phyloP scores from a whole-genome alignment of 495 filamentous ascomycete genomes.

The Neurospora intermedia region DNA sequence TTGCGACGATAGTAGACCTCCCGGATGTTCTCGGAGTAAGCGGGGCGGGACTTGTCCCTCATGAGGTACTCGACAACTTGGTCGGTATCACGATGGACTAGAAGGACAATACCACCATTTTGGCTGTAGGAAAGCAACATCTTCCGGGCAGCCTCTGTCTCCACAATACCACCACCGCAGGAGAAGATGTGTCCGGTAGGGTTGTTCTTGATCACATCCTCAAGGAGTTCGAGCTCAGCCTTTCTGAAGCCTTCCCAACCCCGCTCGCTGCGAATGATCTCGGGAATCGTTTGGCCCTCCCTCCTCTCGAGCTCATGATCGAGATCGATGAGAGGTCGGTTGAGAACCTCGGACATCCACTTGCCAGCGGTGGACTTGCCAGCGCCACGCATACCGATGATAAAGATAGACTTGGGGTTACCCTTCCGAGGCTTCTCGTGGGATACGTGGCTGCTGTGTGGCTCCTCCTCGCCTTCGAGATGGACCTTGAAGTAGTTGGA shows the following conservation, averaged over 20 bases:
- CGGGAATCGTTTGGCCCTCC: constrained; percentile 65
- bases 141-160: constrained; percentile 71
- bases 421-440: constrained; percentile 28
- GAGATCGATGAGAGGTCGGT: constrained; percentile 72
- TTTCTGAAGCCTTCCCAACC: constrained; percentile 88
- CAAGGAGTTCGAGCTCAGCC: constrained; percentile 66
- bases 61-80: constrained; percentile 84
- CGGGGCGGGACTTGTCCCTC: constrained; percentile 82
- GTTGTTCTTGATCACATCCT: constrained; percentile 60
- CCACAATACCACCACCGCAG: constrained; percentile 88
- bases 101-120: constrained; percentile 76
- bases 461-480: constrained; percentile 60
- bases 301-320: constrained; percentile 73
- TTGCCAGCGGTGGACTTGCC: constrained; percentile 90
- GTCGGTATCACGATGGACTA: constrained; percentile 79
- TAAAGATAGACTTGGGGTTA: constrained; percentile 60
- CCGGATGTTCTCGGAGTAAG: constrained; percentile 89
- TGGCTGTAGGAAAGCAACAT: constrained; percentile 63
- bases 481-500: constrained; percentile 62
- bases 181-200: constrained; percentile 75
- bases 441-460: constrained; percentile 23
- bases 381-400: constrained; percentile 96
- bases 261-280: constrained; percentile 58
- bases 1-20: constrained; percentile 85
- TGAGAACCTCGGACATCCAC: constrained; percentile 67